Conservation (phyloP, 78 protist species). For the Tieghemostelium lacteum region DNA sequence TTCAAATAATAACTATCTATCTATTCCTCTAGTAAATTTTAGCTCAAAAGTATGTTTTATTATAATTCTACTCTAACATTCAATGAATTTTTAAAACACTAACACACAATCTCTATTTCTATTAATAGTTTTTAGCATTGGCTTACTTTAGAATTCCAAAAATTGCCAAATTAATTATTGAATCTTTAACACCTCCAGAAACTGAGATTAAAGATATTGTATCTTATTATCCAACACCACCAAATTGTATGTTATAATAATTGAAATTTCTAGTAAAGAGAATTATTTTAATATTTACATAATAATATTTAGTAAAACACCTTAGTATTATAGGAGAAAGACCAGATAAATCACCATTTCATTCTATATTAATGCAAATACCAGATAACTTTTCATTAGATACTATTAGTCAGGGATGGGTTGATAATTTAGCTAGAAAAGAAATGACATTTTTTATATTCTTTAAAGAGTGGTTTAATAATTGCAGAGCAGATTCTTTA, state of each 20-base stretch:
- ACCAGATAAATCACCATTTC: constrained; percentile 75
- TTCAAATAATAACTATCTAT: constrained; percentile 3
- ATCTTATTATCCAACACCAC: constrained; percentile 56
- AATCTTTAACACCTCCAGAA: constrained; percentile 69
- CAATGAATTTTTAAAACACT: no score
- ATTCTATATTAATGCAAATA: constrained; percentile 44
- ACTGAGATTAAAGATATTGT: constrained; percentile 60
- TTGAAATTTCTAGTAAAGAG: no score
- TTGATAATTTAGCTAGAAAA: constrained; percentile 75
- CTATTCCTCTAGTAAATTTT: constrained; percentile 45
- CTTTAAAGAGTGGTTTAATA: constrained; percentile 58
- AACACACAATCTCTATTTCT: no score
- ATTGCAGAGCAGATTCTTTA: constrained; percentile 56
- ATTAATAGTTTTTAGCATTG: constrained; percentile 26
- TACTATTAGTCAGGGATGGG: constrained; percentile 17
- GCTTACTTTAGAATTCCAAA: constrained; percentile 66
- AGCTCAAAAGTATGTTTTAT: constrained; percentile 43
- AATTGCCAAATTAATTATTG: constrained; percentile 43
- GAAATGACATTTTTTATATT: constrained; percentile 62
- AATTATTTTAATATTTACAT: background rate
- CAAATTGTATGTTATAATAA: no score
- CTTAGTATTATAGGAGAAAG: constrained; percentile 35
- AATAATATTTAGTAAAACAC: constrained; percentile 56
- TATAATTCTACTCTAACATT: no score
- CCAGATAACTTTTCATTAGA: constrained; percentile 13